These are phyloP conservation scores for Stachybotrys echinatus DNA, from an alignment of 2,329 filamentous ascomycete species.

Conservation along the genomic window DNA sequence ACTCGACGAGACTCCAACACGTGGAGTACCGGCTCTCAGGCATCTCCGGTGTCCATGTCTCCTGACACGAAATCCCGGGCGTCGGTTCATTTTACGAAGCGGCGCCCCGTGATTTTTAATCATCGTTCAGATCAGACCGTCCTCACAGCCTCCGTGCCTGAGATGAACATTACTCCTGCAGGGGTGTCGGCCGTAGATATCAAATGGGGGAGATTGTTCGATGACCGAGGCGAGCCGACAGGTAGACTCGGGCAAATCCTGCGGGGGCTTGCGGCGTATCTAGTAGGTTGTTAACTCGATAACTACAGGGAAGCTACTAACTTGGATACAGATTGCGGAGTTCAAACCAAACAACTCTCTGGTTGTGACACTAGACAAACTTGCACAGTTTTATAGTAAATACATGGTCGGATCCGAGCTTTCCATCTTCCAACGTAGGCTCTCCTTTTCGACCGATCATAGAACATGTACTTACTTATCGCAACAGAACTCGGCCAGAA, in stretches of 20 bases:
- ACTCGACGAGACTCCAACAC: slow-evolving; percentile 5
- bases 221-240: slow-evolving; percentile 61
- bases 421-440: slow-evolving; percentile 62
- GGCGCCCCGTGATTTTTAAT: slow-evolving; percentile 18
- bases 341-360: slow-evolving; percentile 33
- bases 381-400: slow-evolving; percentile 67
- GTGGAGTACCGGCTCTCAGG: background rate
- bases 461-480: background rate
- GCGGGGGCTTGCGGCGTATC: slow-evolving; percentile 65
- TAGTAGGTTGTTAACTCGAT: too few relatives aligned
- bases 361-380: slow-evolving; percentile 70
- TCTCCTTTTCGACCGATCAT: background rate
- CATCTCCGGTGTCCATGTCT: slow-evolving; percentile 3
- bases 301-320: too few relatives aligned
- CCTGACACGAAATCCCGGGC: slow-evolving; percentile 13
- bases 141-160: background rate
- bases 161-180: background rate
- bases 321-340: slow-evolving; percentile 28
- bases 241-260: slow-evolving; percentile 65
- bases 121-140: slow-evolving; percentile 4
- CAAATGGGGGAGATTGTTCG: slow-evolving; percentile 74
- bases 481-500: background rate
- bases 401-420: slow-evolving; percentile 60
- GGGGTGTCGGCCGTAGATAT: slow-evolving; percentile 50
- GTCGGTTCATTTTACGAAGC: slow-evolving; percentile 24